These are phyloP conservation scores for Sugiyamaella sp. DNA, from an alignment of 1,139 yeast genomes.

Conservation along the genomic window DNA sequence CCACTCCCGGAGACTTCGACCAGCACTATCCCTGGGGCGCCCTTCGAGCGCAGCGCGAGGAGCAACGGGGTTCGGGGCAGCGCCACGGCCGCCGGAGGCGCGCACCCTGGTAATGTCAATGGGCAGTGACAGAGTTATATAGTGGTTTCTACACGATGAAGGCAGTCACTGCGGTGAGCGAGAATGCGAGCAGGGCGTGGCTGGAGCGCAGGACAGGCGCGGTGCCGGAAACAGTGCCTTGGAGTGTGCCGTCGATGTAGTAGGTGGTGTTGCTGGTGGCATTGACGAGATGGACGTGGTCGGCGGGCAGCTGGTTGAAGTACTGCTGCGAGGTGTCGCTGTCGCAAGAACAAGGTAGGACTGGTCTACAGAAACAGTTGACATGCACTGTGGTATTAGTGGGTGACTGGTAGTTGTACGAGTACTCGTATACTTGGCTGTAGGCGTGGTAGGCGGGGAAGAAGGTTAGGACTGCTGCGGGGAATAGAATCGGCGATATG, in stretches of 20 bases:
- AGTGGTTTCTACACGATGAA: not conserved
- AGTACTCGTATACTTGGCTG: slow-evolving; percentile 26
- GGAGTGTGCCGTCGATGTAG: slow-evolving; percentile 33
- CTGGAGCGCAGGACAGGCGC: not conserved
- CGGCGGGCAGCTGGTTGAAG: slow-evolving; percentile 28
- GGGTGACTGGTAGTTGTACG: slow-evolving; percentile 29
- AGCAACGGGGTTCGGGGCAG: too few species aligned
- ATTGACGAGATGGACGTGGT: slow-evolving; percentile 19
- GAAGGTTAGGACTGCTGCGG: slow-evolving; percentile 2
- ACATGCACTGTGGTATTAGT: slow-evolving; percentile 32
- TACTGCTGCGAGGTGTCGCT: slow-evolving; percentile 26
- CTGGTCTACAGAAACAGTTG: slow-evolving; percentile 31
- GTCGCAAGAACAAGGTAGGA: slow-evolving; percentile 35
- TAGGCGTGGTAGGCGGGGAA: not conserved
- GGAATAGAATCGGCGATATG: slow-evolving; percentile 24
- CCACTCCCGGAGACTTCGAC: too few species aligned
- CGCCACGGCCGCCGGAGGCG: too few species aligned
- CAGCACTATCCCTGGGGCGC: too few species aligned
- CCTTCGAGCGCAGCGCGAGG: too few species aligned
- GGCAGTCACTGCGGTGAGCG: not conserved
- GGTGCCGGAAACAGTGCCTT: slow-evolving; percentile 11
- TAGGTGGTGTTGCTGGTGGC: slow-evolving; percentile 21
- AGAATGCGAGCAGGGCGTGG: not conserved
- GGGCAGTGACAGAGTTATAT: not conserved
- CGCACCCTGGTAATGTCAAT: too few species aligned